Percentiles rank a stretch among this genome's conserved stretches.
Conservation (phyloP, 768 basidiomycete genomes). For the Mycena alexandri region DNA sequence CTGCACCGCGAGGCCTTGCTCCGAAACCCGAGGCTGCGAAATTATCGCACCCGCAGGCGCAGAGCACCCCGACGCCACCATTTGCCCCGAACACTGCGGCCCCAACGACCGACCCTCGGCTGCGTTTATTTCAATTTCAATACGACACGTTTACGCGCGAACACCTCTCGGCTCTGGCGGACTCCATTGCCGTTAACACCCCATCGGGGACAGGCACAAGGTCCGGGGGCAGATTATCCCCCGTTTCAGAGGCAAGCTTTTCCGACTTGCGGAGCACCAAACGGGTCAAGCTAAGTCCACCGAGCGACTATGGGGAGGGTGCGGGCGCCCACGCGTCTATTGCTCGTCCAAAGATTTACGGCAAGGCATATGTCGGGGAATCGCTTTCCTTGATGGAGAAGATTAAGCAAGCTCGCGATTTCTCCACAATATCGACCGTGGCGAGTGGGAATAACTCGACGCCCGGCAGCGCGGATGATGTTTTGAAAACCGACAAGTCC, state of each 20-base stretch:
- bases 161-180: slow-evolving; percentile 93
- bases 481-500: slow-evolving; percentile 28
- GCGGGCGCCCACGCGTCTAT: slow-evolving; percentile 61
- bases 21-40: slow-evolving; percentile 45
- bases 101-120: slow-evolving; percentile 75
- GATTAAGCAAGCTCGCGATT: slow-evolving; percentile 82
- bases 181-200: slow-evolving; percentile 89
- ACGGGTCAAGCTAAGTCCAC: slow-evolving; percentile 82
- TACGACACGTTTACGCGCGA: slow-evolving; percentile 98
- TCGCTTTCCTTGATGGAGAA: slow-evolving; percentile 83
- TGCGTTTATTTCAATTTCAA: slow-evolving; percentile 91
- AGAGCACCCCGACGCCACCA: slow-evolving; percentile 69
- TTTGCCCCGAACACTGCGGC: slow-evolving; percentile 45
- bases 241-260: slow-evolving; percentile 60
- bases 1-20: slow-evolving; percentile 60
- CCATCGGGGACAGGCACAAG: slow-evolving; percentile 70
- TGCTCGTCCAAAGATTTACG: slow-evolving; percentile 59
- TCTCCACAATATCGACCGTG: slow-evolving; percentile 79
- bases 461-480: slow-evolving; percentile 41
- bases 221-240: slow-evolving; percentile 58
- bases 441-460: slow-evolving; percentile 54
- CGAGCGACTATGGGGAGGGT: slow-evolving; percentile 68
- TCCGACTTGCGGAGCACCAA: slow-evolving; percentile 81
- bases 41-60: slow-evolving; percentile 62
- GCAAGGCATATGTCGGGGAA: slow-evolving; percentile 84